phyloP scores from a whole-genome alignment of 2,329 filamentous ascomycete genomes.

The Aspergillus melleus region DNA sequence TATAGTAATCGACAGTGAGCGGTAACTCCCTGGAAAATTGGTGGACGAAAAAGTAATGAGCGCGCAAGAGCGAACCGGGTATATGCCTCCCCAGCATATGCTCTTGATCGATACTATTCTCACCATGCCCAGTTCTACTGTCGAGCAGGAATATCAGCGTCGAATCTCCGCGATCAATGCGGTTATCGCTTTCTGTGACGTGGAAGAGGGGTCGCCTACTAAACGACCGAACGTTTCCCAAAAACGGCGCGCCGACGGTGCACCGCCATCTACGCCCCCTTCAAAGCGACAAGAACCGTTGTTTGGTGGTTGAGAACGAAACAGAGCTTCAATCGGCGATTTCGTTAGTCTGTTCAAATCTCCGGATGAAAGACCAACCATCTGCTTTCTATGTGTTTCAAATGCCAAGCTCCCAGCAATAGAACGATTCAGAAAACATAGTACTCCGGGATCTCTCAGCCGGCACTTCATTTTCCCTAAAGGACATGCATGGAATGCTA shows the following conservation, averaged over 20 bases:
- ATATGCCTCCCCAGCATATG: constrained; percentile 25
- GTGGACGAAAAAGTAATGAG: constrained; percentile 25
- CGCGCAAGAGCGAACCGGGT: constrained; percentile 22
- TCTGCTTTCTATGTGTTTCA: constrained; percentile 24
- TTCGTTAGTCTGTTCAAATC: constrained; percentile 9
- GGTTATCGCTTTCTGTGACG: constrained; percentile 26
- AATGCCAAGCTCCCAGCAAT: constrained; percentile 14
- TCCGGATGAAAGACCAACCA: constrained; percentile 17
- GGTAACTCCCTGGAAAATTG: constrained; percentile 25
- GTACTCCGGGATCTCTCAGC: constrained; percentile 22
- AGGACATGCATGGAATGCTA: no score
- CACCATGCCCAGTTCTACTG: constrained; percentile 22
- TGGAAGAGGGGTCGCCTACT: constrained; percentile 26
- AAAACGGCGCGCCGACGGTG: constrained; percentile 15
- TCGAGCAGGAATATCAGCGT: constrained; percentile 26
- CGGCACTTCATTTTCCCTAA: constrained; percentile 25
- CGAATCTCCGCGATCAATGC: constrained; percentile 27
- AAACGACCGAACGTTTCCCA: constrained; percentile 9
- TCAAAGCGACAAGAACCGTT: constrained; percentile 15
- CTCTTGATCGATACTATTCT: constrained; percentile 27
- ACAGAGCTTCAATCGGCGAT: constrained; percentile 15
- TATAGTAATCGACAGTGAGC: constrained; percentile 25
- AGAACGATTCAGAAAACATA: constrained; percentile 14
- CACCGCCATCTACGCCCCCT: constrained; percentile 7
- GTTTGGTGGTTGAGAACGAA: constrained; percentile 3